A percentile compares a stretch with the other conserved stretches of the same genome.
Conservation (phyloP, 306 rosid genomes). For the Arachis hypogaea region DNA sequence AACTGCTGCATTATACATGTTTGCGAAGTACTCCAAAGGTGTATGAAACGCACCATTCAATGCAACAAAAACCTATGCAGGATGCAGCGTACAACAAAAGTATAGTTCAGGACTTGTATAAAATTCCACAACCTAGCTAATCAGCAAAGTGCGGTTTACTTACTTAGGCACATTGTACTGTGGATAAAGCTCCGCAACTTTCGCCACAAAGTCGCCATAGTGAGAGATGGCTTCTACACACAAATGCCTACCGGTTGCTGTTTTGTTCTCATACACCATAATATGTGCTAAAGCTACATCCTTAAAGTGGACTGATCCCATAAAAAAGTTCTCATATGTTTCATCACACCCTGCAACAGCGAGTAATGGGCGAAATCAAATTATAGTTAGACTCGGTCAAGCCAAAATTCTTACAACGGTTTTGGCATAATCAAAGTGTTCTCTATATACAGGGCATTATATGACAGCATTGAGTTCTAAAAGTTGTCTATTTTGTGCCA, state of each 20-base stretch:
- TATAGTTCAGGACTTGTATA: neutral
- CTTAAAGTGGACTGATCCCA: conserved; percentile 84
- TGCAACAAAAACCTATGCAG: no score
- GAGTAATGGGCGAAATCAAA: conserved; percentile 24
- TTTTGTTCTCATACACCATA: conserved; percentile 80
- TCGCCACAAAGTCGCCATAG: conserved; percentile 84
- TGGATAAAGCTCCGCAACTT: conserved; percentile 82
- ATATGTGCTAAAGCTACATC: conserved; percentile 91
- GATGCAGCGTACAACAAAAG: no score
- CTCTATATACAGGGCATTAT: no score
- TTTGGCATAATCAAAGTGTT: neutral
- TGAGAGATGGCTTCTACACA: conserved; percentile 81
- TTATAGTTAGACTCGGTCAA: neutral
- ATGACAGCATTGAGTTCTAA: no score
- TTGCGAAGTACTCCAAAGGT: conserved; percentile 19
- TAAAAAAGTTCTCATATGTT: conserved; percentile 64
- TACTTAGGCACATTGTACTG: conserved; percentile 72
- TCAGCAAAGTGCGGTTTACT: conserved; percentile 31
- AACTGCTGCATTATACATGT: conserved; percentile 1
- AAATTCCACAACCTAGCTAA: conserved; percentile 18
- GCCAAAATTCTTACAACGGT: neutral
- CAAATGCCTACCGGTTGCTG: conserved; percentile 78
- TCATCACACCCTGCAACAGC: conserved; percentile 67
- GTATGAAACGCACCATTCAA: no score
- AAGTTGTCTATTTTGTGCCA: neutral